These are phyloP conservation scores for Epicoccum nigrum DNA, from an alignment of 2,329 filamentous ascomycete genomes.

Conservation along the genomic window DNA sequence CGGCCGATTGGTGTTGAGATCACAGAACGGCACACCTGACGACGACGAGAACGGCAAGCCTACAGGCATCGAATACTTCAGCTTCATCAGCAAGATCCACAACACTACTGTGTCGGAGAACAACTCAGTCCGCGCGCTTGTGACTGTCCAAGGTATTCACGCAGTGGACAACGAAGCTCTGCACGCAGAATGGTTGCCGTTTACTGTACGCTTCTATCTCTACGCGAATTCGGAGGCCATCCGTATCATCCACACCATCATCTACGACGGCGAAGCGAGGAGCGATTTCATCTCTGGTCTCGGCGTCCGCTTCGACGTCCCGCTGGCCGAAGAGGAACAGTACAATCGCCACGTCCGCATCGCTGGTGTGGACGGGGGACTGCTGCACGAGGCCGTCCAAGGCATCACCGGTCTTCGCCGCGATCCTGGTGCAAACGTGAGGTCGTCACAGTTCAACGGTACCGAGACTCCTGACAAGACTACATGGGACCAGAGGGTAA, in stretches of 20 bases:
- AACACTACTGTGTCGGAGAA: slow-evolving; percentile 57
- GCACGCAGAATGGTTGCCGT: slow-evolving; percentile 61
- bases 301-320: slow-evolving; percentile 62
- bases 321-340: slow-evolving; percentile 58
- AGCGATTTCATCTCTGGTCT: slow-evolving; percentile 61
- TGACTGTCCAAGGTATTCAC: slow-evolving; percentile 54
- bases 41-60: slow-evolving; percentile 47
- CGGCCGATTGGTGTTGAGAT: slow-evolving; percentile 57
- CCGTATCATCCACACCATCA: slow-evolving; percentile 61
- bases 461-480: slow-evolving; percentile 51
- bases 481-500: slow-evolving; percentile 57
- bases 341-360: slow-evolving; percentile 66
- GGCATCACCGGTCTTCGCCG: slow-evolving; percentile 64
- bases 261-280: slow-evolving; percentile 59
- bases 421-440: slow-evolving; percentile 60
- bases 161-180: slow-evolving; percentile 26
- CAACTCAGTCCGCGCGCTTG: slow-evolving; percentile 53
- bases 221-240: slow-evolving; percentile 64
- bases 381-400: slow-evolving; percentile 64
- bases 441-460: slow-evolving; percentile 59
- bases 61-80: slow-evolving; percentile 50
- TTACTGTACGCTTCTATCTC: slow-evolving; percentile 63
- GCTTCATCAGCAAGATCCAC: slow-evolving; percentile 59
- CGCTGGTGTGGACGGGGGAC: slow-evolving; percentile 60
- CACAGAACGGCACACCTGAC: slow-evolving; percentile 56